phyloP scores from a whole-genome alignment of 345 rosid genomes.

The Lepidium africanum region DNA sequence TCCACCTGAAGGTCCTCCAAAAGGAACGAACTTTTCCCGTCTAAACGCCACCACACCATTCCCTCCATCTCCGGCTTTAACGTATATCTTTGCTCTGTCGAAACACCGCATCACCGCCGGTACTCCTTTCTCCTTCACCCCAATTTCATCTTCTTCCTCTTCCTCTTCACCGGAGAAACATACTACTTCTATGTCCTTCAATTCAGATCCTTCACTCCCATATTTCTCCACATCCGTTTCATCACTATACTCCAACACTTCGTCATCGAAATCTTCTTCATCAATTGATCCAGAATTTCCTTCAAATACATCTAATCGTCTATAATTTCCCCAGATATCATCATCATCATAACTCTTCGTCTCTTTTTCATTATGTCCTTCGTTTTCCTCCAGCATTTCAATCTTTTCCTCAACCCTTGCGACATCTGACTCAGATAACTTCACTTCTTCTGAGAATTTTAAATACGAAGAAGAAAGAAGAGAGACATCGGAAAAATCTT shows the following conservation, averaged over 20 bases:
- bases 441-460: constrained; percentile 33
- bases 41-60: constrained; percentile 91
- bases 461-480: constrained; percentile 15
- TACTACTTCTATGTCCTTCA: constrained; percentile 17
- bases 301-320: constrained; percentile 40
- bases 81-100: constrained; percentile 74
- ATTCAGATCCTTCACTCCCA: background rate
- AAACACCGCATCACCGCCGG: constrained; percentile 96
- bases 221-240: constrained; percentile 27
- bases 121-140: constrained; percentile 77
- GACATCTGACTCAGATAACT: constrained; percentile 45
- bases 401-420: constrained; percentile 23
- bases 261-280: constrained; percentile 34
- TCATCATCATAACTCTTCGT: constrained; percentile 16
- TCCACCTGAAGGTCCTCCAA: constrained; percentile 95
- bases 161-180: constrained; percentile 28
- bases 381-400: constrained; percentile 5
- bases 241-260: constrained; percentile 22
- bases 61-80: constrained; percentile 83
- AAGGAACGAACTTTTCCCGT: constrained; percentile 73
- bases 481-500: constrained; percentile 39
- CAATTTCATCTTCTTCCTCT: constrained; percentile 29
- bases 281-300: constrained; percentile 31
- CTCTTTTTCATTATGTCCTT: constrained; percentile 28
- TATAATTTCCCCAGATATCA: constrained; percentile 29